Percentiles rank a stretch among this genome's conserved stretches.
Evolutionary conservation across 2,329 filamentous ascomycete genomes (phyloP).

Genomic region (Myrmaecium sp.): DNA sequence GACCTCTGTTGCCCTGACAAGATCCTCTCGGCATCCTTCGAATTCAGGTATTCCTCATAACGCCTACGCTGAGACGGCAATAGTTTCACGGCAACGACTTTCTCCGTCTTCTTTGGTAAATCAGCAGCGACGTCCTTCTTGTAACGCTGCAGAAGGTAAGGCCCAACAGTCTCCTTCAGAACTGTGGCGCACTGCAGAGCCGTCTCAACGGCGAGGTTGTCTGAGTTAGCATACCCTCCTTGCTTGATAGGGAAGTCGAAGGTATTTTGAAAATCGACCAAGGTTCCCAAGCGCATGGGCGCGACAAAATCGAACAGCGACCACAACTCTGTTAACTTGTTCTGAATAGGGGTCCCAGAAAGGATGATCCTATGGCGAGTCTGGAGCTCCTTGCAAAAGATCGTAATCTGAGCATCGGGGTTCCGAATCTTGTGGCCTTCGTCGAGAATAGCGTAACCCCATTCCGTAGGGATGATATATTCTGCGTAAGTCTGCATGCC

Average conservation of each 20-base stretch:
- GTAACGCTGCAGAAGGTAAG: conserved; percentile 79
- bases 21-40: conserved; percentile 74
- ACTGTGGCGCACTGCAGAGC: conserved; percentile 89
- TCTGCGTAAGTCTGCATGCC: conserved; percentile 87
- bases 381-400: conserved; percentile 83
- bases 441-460: conserved; percentile 87
- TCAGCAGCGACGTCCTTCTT: conserved; percentile 91
- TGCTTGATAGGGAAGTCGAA: conserved; percentile 90
- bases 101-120: conserved; percentile 86
- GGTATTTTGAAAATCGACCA: conserved; percentile 77
- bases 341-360: conserved; percentile 94
- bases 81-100: conserved; percentile 89
- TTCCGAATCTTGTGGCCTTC: conserved; percentile 98
- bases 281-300: conserved; percentile 82
- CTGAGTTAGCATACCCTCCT: conserved; percentile 89
- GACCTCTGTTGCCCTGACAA: conserved; percentile 58
- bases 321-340: conserved; percentile 90
- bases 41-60: conserved; percentile 67
- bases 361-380: conserved; percentile 84
- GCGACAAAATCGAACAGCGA: conserved; percentile 96
- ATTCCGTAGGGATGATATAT: conserved; percentile 64
- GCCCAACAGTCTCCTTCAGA: conserved; percentile 81
- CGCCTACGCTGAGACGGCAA: conserved; percentile 61
- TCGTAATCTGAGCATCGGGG: conserved; percentile 84
- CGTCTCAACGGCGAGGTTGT: conserved; percentile 84